phyloP scores from a whole-genome alignment of 371 early-diverging fungal species.

The Mortierella sp. region DNA sequence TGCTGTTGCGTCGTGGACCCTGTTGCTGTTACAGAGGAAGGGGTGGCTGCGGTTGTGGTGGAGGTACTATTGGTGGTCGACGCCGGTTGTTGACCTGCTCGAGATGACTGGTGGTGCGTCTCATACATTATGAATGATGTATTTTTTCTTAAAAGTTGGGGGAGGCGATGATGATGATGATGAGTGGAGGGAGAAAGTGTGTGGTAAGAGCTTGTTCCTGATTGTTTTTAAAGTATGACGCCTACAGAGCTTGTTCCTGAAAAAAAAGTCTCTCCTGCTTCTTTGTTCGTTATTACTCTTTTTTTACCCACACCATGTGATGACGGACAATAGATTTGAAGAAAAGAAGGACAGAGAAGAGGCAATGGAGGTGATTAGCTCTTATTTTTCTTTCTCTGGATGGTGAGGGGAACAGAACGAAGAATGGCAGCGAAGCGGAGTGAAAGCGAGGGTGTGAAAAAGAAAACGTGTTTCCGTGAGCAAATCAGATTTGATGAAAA shows the following conservation, averaged over 20 bases:
- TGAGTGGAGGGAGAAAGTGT: not conserved
- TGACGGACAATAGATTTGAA: too few relatives aligned
- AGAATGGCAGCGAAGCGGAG: not conserved
- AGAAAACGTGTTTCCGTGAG: too few relatives aligned
- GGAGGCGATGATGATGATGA: not conserved
- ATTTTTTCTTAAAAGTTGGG: not conserved
- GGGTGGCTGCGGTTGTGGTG: not conserved
- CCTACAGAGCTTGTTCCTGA: too few relatives aligned
- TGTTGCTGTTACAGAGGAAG: not conserved
- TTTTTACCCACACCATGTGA: too few relatives aligned
- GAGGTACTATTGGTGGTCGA: not conserved
- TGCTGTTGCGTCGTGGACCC: conserved; percentile 17
- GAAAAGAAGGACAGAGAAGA: too few relatives aligned
- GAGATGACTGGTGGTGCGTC: conserved; percentile 13
- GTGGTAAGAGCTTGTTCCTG: not conserved
- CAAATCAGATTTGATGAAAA: too few relatives aligned
- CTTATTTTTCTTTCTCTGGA: too few relatives aligned
- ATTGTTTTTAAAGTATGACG: too few relatives aligned
- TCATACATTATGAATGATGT: conserved; percentile 24
- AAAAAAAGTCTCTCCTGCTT: too few relatives aligned
- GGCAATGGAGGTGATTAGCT: too few relatives aligned
- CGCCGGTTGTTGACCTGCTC: not conserved
- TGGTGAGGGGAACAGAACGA: not conserved
- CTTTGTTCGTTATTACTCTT: too few relatives aligned
- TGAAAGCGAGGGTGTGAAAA: not conserved